A percentile compares a stretch with the other conserved stretches of the same genome.
Conservation (phyloP, 1,284 basidiomycete species). For the Irpex sp. region DNA sequence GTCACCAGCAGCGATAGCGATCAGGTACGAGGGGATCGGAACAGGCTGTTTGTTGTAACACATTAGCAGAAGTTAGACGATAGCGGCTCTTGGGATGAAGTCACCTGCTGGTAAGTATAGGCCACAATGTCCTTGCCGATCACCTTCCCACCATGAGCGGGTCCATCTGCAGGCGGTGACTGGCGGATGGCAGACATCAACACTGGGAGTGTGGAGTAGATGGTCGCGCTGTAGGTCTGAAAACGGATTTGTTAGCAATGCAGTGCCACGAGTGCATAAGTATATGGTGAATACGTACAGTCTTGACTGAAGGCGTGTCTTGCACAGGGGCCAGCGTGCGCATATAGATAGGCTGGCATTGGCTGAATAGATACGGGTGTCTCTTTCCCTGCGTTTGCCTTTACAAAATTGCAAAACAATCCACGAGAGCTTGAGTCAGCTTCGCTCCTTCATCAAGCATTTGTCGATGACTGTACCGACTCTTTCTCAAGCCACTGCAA, state of each 20-base stretch:
- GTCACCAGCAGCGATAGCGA: slow-evolving; percentile 90
- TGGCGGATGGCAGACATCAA: slow-evolving; percentile 86
- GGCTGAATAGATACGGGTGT: slow-evolving; percentile 93
- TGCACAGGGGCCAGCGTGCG: slow-evolving; percentile 86
- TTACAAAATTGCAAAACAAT: not conserved
- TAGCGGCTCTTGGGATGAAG: not conserved
- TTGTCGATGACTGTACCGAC: slow-evolving; percentile 46
- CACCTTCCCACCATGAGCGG: slow-evolving; percentile 72
- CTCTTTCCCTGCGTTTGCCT: slow-evolving; percentile 91
- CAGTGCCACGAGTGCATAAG: no score
- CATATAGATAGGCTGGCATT: slow-evolving; percentile 95
- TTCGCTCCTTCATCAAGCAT: no score
- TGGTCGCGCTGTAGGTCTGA: slow-evolving; percentile 82
- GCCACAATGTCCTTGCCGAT: slow-evolving; percentile 76
- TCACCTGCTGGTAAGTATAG: slow-evolving; percentile 78
- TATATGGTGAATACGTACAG: slow-evolving; percentile 49
- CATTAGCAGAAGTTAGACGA: not conserved
- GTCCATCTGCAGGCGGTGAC: slow-evolving; percentile 76
- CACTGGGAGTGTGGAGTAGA: slow-evolving; percentile 83
- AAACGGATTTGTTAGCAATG: no score
- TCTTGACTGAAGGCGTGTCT: slow-evolving; percentile 82
- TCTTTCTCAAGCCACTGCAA: slow-evolving; percentile 93
- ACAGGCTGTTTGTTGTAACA: slow-evolving; percentile 71
- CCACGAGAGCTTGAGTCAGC: no score
- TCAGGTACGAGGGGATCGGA: slow-evolving; percentile 87